Evolutionary conservation across 805 yeast species (phyloP).

Genomic region (Metschnikowia orientalis): DNA sequence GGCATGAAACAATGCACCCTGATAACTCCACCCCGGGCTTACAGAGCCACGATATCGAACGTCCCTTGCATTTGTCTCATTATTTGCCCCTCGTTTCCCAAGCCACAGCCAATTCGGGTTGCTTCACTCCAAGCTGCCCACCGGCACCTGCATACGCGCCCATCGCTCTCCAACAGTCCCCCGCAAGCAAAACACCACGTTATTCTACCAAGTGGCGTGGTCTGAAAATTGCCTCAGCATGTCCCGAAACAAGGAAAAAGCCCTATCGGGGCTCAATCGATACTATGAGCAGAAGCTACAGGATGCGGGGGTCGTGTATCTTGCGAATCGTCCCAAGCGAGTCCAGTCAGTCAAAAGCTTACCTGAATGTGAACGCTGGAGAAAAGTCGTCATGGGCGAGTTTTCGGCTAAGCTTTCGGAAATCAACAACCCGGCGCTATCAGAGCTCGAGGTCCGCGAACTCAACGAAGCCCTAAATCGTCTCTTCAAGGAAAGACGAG

Average conservation of each 20-base stretch:
- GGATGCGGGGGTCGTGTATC: constrained; percentile 53
- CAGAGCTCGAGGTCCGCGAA: constrained; percentile 64
- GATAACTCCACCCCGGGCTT: too few relatives aligned
- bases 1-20: too few relatives aligned
- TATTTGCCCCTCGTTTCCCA: too few relatives aligned
- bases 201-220: too few relatives aligned
- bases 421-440: constrained; percentile 54
- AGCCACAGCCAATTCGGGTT: too few relatives aligned
- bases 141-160: too few relatives aligned
- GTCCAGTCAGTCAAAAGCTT: constrained; percentile 50
- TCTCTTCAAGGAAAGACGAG: constrained; percentile 58
- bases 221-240: too few relatives aligned
- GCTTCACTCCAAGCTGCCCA: too few relatives aligned
- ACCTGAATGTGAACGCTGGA: constrained; percentile 68
- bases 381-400: constrained; percentile 58
- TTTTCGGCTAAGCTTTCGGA: constrained; percentile 55
- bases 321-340: constrained; percentile 56
- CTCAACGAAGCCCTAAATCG: constrained; percentile 71
- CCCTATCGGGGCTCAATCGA: constrained; percentile 65
- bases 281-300: constrained; percentile 59
- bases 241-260: constrained; percentile 76
- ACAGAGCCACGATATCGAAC: too few relatives aligned
- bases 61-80: too few relatives aligned
- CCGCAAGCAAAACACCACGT: too few relatives aligned
- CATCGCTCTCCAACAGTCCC: too few relatives aligned